A percentile compares a stretch with the other conserved stretches of the same genome.
phyloP scores from a whole-genome alignment of 1,139 yeast species.

The Arxiozyma bovina region DNA sequence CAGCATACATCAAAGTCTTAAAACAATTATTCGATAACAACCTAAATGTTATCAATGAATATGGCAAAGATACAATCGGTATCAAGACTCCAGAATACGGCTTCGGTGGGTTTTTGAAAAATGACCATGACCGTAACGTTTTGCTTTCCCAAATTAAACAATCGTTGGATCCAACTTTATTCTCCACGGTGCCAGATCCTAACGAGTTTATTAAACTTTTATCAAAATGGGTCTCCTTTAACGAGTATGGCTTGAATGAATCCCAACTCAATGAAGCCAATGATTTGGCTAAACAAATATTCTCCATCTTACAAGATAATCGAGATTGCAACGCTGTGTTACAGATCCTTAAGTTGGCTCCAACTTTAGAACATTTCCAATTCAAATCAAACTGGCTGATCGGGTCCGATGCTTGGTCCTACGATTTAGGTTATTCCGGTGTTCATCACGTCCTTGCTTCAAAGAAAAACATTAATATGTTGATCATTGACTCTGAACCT shows the following conservation, averaged over 20 bases:
- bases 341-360: slow-evolving; percentile 38
- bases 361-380: slow-evolving; percentile 41
- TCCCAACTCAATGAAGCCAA: slow-evolving; percentile 30
- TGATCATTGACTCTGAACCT: slow-evolving; percentile 90
- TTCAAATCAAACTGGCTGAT: slow-evolving; percentile 66
- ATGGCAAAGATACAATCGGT: slow-evolving; percentile 38
- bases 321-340: slow-evolving; percentile 34
- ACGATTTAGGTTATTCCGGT: slow-evolving; percentile 86
- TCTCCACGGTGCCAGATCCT: slow-evolving; percentile 37
- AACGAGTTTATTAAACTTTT: slow-evolving; percentile 47
- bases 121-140: slow-evolving; percentile 42
- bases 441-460: slow-evolving; percentile 77
- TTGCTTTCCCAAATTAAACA: slow-evolving; percentile 43
- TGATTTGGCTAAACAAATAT: slow-evolving; percentile 31
- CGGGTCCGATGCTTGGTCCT: slow-evolving; percentile 95
- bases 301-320: slow-evolving; percentile 33
- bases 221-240: slow-evolving; percentile 58
- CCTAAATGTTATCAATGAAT: slow-evolving; percentile 52
- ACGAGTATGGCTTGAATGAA: slow-evolving; percentile 27
- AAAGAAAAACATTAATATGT: slow-evolving; percentile 70
- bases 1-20: slow-evolving; percentile 69
- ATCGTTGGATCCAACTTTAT: slow-evolving; percentile 43
- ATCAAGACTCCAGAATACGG: slow-evolving; percentile 74
- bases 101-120: slow-evolving; percentile 63
- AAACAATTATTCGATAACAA: slow-evolving; percentile 52